Percentiles rank a stretch among this genome's conserved stretches.
Conservation (phyloP, 805 yeast genomes). For the Ogataea ganodermae region DNA sequence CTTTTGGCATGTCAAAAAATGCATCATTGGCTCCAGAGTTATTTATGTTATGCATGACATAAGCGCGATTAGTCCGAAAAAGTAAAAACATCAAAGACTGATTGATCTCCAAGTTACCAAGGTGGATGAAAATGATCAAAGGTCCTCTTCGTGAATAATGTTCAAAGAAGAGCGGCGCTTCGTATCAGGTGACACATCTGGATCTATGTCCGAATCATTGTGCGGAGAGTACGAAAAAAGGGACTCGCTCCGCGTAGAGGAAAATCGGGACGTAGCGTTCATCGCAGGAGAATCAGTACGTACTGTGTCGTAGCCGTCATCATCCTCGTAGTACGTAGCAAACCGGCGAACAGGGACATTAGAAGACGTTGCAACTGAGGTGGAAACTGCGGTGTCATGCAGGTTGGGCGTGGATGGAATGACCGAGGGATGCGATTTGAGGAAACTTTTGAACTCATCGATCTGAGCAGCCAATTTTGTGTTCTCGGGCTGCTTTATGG, state of each 20-base stretch:
- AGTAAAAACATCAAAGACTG: too few relatives aligned
- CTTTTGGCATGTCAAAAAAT: conserved; percentile 11
- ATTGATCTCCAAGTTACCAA: too few relatives aligned
- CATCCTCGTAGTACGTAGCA: conserved; percentile 25
- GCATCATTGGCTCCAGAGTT: conserved; percentile 8
- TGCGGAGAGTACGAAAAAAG: conserved; percentile 12
- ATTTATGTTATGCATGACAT: not conserved
- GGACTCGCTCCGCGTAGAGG: conserved; percentile 19
- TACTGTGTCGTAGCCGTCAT: conserved; percentile 25
- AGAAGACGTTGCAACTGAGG: conserved; percentile 1
- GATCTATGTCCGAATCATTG: conserved; percentile 8
- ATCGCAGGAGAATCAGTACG: conserved; percentile 15
- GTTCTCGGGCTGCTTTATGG: not conserved
- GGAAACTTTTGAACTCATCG: conserved; percentile 3
- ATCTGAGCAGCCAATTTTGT: not conserved
- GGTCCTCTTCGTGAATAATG: conserved; percentile 18
- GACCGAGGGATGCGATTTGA: conserved; percentile 3
- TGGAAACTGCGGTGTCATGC: conserved; percentile 2
- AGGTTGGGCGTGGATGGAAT: conserved; percentile 2
- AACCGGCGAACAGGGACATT: conserved; percentile 10
- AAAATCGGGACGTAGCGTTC: conserved; percentile 12
- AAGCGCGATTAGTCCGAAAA: too few relatives aligned
- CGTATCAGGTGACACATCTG: conserved; percentile 12
- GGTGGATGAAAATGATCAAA: not conserved
- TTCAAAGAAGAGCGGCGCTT: conserved; percentile 12